Evolutionary conservation across 306 rosid genomes (phyloP).

Genomic region (Spatholobus suberectus): DNA sequence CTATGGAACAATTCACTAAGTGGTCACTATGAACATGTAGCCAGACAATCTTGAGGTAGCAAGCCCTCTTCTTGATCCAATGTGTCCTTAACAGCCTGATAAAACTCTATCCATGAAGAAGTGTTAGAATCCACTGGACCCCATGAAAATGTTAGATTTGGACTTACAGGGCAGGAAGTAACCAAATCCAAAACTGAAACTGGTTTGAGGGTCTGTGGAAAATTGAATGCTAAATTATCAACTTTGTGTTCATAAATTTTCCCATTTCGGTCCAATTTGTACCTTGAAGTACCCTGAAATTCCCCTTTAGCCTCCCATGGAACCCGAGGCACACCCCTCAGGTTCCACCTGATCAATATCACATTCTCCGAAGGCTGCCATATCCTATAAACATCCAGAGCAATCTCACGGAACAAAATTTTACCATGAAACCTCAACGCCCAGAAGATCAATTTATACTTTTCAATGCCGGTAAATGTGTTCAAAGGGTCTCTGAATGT

Average conservation of each 20-base stretch:
- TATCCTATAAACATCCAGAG: slow-evolving; percentile 72
- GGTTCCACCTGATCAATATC: slow-evolving; percentile 80
- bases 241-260: slow-evolving; percentile 85
- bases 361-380: slow-evolving; percentile 92
- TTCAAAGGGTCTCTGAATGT: slow-evolving; percentile 80
- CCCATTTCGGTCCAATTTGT: slow-evolving; percentile 75
- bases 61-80: slow-evolving; percentile 58
- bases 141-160: slow-evolving; percentile 80
- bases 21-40: slow-evolving; percentile 61
- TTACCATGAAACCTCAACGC: slow-evolving; percentile 82
- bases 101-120: slow-evolving; percentile 80
- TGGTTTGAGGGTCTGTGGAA: slow-evolving; percentile 66
- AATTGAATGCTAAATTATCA: slow-evolving; percentile 81
- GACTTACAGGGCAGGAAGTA: slow-evolving; percentile 78
- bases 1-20: slow-evolving; percentile 40
- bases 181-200: slow-evolving; percentile 82
- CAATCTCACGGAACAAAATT: slow-evolving; percentile 76
- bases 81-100: slow-evolving; percentile 67
- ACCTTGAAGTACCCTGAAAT: slow-evolving; percentile 83
- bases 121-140: slow-evolving; percentile 59
- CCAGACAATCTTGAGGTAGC: slow-evolving; percentile 70
- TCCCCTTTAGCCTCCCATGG: slow-evolving; percentile 87
- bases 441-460: slow-evolving; percentile 85
- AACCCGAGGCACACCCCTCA: slow-evolving; percentile 81
- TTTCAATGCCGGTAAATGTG: slow-evolving; percentile 77